These are phyloP conservation scores for Cladosporium sp. DNA, from an alignment of 2,329 filamentous ascomycete species.

Conservation along the genomic window DNA sequence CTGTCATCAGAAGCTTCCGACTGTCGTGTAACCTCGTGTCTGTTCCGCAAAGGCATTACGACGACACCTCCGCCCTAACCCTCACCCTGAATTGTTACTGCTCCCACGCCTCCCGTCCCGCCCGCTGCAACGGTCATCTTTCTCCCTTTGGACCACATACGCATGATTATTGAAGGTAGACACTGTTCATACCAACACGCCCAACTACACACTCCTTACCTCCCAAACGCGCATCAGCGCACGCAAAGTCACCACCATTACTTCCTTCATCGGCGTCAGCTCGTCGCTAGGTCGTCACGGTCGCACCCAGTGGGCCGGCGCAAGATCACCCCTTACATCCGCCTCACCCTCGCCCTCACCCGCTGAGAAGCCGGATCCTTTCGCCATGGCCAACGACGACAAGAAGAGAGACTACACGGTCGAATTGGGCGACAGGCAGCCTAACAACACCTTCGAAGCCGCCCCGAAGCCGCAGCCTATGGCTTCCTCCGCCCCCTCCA, in stretches of 20 bases:
- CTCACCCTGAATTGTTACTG: no score
- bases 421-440: constrained; percentile 60
- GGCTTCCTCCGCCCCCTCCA: constrained; percentile 41
- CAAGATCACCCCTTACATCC: constrained; percentile 21
- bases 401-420: constrained; percentile 79
- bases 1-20: no score
- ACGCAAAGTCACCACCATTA: constrained; percentile 21
- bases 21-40: no score
- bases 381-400: constrained; percentile 67
- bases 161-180: no score
- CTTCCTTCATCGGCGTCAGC: constrained; percentile 28
- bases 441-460: constrained; percentile 42
- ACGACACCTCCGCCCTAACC: no score
- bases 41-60: no score
- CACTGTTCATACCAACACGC: no score
- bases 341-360: constrained; percentile 10
- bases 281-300: constrained; percentile 22
- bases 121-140: no score
- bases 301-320: constrained; percentile 15
- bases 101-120: no score
- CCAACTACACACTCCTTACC: neutral
- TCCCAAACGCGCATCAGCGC: constrained; percentile 2
- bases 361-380: constrained; percentile 10
- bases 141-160: no score
- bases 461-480: constrained; percentile 42